These are phyloP conservation scores for Verbena officinalis DNA, from an alignment of 257 asterid genomes.

Conservation along the genomic window DNA sequence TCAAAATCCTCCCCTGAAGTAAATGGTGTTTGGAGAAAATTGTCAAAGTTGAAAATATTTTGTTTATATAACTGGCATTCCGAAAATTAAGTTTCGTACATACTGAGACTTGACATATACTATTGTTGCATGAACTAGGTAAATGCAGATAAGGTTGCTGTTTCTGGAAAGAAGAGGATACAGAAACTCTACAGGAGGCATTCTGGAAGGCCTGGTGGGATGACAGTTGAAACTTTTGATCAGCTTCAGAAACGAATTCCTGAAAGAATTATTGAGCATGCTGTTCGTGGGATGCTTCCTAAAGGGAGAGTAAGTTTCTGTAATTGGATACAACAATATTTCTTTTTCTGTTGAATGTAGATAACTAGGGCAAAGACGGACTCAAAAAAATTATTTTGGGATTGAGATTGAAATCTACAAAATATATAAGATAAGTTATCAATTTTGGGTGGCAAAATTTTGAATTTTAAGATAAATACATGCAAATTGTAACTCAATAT, in stretches of 20 bases:
- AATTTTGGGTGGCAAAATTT: too few relatives aligned
- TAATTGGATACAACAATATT: not conserved
- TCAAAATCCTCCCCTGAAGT: too few relatives aligned
- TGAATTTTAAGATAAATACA: too few relatives aligned
- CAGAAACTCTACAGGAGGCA: conserved; percentile 90
- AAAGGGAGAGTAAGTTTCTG: conserved; percentile 75
- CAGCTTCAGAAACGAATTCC: conserved; percentile 93
- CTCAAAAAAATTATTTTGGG: too few relatives aligned
- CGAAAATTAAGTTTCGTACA: too few relatives aligned
- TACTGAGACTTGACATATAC: too few relatives aligned
- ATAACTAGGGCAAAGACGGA: not conserved
- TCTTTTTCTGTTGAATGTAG: not conserved
- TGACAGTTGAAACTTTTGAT: conserved; percentile 90
- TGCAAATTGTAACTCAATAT: too few relatives aligned
- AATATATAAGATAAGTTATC: too few relatives aligned
- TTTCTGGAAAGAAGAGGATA: conserved; percentile 84
- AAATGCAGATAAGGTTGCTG: conserved; percentile 91
- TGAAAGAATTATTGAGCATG: conserved; percentile 95
- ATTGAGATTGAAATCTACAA: too few relatives aligned
- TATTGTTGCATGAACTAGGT: conserved; percentile 48
- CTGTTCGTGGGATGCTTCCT: conserved; percentile 99
- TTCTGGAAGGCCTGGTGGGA: conserved; percentile 97
- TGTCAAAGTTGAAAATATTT: too few relatives aligned
- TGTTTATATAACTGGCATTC: too few relatives aligned
- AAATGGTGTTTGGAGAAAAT: too few relatives aligned